These are phyloP conservation scores for Blepharisma stoltei DNA, from an alignment of 73 alveolate species.

Conservation along the genomic window DNA sequence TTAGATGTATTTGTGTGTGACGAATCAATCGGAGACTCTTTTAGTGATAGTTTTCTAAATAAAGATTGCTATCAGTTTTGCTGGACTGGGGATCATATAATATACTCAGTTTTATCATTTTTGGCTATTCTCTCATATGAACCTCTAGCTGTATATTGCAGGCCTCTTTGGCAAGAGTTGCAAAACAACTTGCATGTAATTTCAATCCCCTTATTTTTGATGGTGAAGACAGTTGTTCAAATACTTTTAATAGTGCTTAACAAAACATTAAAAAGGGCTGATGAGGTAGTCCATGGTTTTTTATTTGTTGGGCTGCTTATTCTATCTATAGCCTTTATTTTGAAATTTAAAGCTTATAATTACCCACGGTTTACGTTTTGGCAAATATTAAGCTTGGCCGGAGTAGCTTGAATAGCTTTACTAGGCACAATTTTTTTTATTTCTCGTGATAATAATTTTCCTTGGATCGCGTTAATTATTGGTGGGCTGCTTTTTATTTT, in stretches of 20 bases:
- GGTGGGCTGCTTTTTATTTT: too few relatives aligned
- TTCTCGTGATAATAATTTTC: neutral
- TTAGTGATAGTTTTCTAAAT: neutral
- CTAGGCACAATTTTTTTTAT: slow-evolving; percentile 20
- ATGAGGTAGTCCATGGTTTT: slow-evolving; percentile 19
- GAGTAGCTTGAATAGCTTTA: neutral
- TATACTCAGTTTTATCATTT: neutral
- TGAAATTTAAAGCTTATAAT: slow-evolving; percentile 23
- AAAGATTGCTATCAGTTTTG: slow-evolving; percentile 23
- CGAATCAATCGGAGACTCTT: neutral
- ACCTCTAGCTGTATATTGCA: slow-evolving; percentile 28
- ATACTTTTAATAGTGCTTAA: neutral
- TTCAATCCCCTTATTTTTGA: neutral
- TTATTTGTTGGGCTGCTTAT: neutral
- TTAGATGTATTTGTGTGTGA: slow-evolving; percentile 31
- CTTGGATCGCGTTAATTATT: too few relatives aligned
- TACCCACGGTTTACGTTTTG: slow-evolving; percentile 2
- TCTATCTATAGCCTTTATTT: neutral
- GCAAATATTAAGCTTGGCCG: neutral
- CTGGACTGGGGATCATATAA: slow-evolving; percentile 21
- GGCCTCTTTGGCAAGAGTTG: slow-evolving; percentile 31
- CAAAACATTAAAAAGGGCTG: neutral
- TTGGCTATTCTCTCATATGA: slow-evolving; percentile 12
- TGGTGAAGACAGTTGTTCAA: slow-evolving; percentile 5
- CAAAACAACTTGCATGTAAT: neutral